phyloP scores from a whole-genome alignment of 768 basidiomycete genomes.

The Myochromella boudieri region DNA sequence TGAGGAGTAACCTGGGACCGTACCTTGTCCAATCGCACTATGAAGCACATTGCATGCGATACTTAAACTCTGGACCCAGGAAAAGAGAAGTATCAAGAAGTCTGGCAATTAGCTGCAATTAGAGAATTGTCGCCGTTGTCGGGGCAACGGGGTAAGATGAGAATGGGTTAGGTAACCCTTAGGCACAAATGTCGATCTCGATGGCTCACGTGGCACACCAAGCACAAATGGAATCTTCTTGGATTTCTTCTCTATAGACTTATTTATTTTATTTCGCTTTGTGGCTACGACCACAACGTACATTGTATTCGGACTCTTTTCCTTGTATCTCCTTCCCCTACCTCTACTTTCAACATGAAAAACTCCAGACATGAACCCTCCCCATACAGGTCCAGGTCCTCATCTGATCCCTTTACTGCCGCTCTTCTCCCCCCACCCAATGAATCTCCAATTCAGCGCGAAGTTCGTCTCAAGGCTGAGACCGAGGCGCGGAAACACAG shows the following conservation, averaged over 20 bases:
- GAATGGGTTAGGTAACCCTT: slow-evolving; percentile 3
- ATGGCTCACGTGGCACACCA: slow-evolving; percentile 21
- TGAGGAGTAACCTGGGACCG: background rate
- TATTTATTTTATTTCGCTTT: slow-evolving; percentile 23
- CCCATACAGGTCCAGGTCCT: slow-evolving; percentile 40
- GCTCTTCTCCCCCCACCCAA: slow-evolving; percentile 69
- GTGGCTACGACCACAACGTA: slow-evolving; percentile 13
- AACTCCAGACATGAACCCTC: slow-evolving; percentile 33
- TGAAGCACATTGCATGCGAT: too few species aligned
- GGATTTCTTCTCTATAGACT: slow-evolving; percentile 17
- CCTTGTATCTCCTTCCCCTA: slow-evolving; percentile 20
- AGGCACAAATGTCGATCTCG: slow-evolving; percentile 22
- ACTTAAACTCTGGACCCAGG: background rate
- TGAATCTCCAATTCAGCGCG: slow-evolving; percentile 69
- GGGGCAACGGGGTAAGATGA: slow-evolving; percentile 8
- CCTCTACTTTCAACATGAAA: slow-evolving; percentile 34
- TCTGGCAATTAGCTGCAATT: background rate
- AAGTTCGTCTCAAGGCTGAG: slow-evolving; percentile 64
- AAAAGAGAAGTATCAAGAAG: background rate
- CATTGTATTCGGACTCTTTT: slow-evolving; percentile 20
- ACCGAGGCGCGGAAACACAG: slow-evolving; percentile 70
- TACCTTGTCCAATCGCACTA: too few species aligned
- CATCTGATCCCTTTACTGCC: slow-evolving; percentile 71
- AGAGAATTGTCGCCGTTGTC: slow-evolving; percentile 13
- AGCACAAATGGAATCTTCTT: slow-evolving; percentile 23